phyloP scores from a whole-genome alignment of 441 rosid species.

The Hura crepitans region DNA sequence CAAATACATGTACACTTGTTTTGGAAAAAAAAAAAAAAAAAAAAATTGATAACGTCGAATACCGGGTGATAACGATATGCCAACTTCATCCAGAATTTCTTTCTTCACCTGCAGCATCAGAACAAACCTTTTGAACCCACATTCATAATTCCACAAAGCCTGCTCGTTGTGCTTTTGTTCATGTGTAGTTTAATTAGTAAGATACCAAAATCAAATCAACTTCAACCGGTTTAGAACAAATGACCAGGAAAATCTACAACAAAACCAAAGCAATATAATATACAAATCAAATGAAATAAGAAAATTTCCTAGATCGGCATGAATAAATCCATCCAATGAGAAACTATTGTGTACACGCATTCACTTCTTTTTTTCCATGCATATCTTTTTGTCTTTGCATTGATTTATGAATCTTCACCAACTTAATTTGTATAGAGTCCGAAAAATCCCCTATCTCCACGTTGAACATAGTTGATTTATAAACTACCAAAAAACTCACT shows the following conservation, averaged over 20 bases:
- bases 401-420: no score
- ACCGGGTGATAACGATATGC: constrained; percentile 63
- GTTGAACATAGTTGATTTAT: no score
- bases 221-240: background rate
- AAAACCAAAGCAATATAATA: background rate
- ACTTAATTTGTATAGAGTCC: no score
- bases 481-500: background rate
- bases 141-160: background rate
- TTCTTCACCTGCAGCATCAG: constrained; percentile 56
- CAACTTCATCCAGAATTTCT: constrained; percentile 60
- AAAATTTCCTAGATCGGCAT: no score
- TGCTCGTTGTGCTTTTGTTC: background rate
- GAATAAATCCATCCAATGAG: no score
- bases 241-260: background rate
- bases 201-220: background rate
- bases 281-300: no score
- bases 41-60: background rate
- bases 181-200: background rate
- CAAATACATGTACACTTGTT: background rate
- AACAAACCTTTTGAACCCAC: background rate
- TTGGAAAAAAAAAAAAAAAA: no score
- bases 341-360: no score
- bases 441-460: background rate
- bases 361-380: no score
- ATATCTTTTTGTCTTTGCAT: no score